A percentile compares a stretch with the other conserved stretches of the same genome.
Conservation (phyloP, 441 rosid genomes). For the Raphanus hybrid region DNA sequence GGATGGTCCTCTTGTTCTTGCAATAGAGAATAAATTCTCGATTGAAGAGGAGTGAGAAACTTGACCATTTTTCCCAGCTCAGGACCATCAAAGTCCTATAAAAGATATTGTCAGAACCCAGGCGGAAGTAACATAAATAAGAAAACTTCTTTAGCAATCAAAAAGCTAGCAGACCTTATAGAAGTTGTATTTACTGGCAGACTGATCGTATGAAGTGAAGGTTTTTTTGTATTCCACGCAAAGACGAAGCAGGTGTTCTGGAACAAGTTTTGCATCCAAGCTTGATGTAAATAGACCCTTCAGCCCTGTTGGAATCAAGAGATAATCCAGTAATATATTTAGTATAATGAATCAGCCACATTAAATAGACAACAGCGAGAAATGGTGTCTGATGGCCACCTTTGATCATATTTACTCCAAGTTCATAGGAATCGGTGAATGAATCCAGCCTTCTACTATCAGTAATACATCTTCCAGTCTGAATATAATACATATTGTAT, state of each 20-base stretch:
- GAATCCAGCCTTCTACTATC: constrained; percentile 67
- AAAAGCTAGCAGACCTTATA: constrained; percentile 71
- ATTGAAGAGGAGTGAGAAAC: constrained; percentile 59
- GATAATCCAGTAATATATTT: constrained; percentile 19
- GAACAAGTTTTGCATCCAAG: constrained; percentile 81
- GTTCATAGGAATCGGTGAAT: constrained; percentile 68
- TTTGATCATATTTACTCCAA: constrained; percentile 78
- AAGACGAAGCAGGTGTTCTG: constrained; percentile 86
- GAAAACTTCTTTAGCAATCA: constrained; percentile 30
- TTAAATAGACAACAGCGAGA: constrained; percentile 20
- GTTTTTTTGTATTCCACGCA: constrained; percentile 64
- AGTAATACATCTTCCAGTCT: constrained; percentile 66
- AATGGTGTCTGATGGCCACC: constrained; percentile 51
- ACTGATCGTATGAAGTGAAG: constrained; percentile 49
- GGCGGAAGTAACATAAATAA: constrained; percentile 19
- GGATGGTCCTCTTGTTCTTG: constrained; percentile 85
- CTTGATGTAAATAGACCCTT: constrained; percentile 61
- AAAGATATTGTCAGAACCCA: constrained; percentile 30
- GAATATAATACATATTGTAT: constrained; percentile 37
- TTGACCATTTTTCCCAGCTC: constrained; percentile 79
- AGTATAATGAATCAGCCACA: constrained; percentile 9
- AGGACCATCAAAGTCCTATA: constrained; percentile 80
- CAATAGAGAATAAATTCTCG: constrained; percentile 52
- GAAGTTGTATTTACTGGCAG: constrained; percentile 69
- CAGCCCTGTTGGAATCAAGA: constrained; percentile 59